Evolutionary conservation across 2,329 filamentous ascomycete species (phyloP), one percentile per base, ranked within the genome.

Genomic region (Elsinoe arachidis): DNA sequence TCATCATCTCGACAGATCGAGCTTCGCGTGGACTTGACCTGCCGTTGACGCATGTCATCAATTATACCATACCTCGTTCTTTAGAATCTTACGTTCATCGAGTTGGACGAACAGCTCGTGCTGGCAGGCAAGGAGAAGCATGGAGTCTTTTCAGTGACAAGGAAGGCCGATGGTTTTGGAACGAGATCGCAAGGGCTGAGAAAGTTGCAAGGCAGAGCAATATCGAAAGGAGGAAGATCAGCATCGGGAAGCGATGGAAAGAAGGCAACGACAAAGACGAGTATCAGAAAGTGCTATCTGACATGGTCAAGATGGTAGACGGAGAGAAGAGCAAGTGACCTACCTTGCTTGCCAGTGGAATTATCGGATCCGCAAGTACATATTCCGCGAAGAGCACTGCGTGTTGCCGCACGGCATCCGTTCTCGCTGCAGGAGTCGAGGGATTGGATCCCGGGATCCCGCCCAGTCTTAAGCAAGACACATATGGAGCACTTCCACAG

Each of bases 101-200:
- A 39, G 90, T 96, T 1, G 92, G 93, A 37, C 84, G 93, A 58
- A 96, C 92, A 0, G 92, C 92, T 0, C 80, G 91, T 68, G 93
- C 89, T 0, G 90, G 87, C 1, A 82, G 83, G 56, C 63, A 74
- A 1, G 92, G 92, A 1, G 79, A 83, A 49, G 90, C 92, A 0
- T 96, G 90, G 88, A 96, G 90, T 0, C 74, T 99, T 11, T 84
- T 95, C 51, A 86, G 85, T 3, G 86, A 90, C 64, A 80, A 81
- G 2, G 91, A 99, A 72, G 90, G 85, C 19, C 82, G 87, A 44
- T 96, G 93, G 91, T 99, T 97, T 73, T 90, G 88, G 81, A 86
- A 87, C 59, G 87, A 88, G 64, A 85, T 97, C 61, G 87, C 83
- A 1, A 80, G 79, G 57, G 75, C 76, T 4, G 67, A 71, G 21